A percentile compares a stretch with the other conserved stretches of the same genome.
Evolutionary conservation across 2,329 filamentous ascomycete genomes (phyloP).

Genomic region (Sordariomycetes sp.): DNA sequence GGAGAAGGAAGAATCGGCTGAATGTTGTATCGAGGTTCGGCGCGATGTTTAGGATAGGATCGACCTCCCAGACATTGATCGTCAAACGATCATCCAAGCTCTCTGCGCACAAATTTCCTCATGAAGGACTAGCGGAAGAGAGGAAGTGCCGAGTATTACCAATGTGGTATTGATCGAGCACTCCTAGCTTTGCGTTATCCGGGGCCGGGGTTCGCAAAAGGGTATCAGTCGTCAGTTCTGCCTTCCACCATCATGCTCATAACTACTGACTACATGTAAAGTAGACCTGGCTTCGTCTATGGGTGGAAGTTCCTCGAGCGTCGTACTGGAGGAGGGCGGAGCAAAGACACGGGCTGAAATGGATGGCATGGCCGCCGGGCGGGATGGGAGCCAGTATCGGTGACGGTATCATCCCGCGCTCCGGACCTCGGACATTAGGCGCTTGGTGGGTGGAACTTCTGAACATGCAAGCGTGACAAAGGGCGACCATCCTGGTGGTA

Average conservation of each 20-base stretch:
- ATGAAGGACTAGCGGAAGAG: neutral
- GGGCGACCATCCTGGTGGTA: neutral
- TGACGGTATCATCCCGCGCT: neutral
- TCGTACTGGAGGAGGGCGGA: neutral
- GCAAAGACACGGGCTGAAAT: neutral
- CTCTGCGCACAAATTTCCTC: no score
- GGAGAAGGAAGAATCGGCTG: neutral
- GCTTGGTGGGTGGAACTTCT: neutral
- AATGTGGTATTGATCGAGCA: no score
- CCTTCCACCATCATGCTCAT: neutral
- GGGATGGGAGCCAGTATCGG: neutral
- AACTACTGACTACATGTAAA: no score
- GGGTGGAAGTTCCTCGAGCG: neutral
- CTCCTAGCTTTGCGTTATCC: no score
- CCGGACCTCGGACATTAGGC: neutral
- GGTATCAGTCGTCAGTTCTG: neutral
- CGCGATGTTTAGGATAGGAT: neutral
- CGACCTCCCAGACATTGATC: constrained; percentile 1
- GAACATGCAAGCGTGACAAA: neutral
- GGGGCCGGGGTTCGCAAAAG: neutral
- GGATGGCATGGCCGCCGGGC: neutral
- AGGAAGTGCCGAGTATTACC: neutral
- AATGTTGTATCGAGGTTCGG: neutral
- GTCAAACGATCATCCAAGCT: neutral
- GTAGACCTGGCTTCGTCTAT: neutral